Conservation (phyloP, 345 rosid genomes). For the Murraya paniculata region DNA sequence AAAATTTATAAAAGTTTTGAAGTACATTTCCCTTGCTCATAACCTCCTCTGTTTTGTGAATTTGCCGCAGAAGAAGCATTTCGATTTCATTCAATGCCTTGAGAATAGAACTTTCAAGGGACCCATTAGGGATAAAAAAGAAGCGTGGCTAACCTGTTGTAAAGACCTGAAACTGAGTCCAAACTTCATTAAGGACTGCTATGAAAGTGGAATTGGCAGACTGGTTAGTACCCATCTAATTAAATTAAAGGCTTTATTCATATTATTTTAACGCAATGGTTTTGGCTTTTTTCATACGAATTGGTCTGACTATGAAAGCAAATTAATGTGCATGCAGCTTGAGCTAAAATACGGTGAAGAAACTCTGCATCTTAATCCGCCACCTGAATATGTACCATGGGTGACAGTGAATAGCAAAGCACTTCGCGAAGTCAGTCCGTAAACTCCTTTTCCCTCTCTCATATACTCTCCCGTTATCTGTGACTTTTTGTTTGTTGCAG, state of each 20-base stretch:
- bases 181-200: conserved; percentile 35
- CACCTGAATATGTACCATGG: conserved; percentile 49
- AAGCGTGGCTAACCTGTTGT: conserved; percentile 34
- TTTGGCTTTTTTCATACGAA: too few relatives aligned
- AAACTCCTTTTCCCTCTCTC: background rate
- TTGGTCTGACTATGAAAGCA: background rate
- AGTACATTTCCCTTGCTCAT: background rate
- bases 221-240: conserved; percentile 21
- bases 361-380: conserved; percentile 36
- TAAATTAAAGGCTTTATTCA: too few relatives aligned
- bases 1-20: background rate
- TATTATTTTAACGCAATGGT: too few relatives aligned
- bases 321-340: conserved; percentile 22
- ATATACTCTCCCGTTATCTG: background rate
- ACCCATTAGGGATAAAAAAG: background rate
- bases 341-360: conserved; percentile 29
- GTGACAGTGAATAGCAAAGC: conserved; percentile 38
- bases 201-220: conserved; percentile 37
- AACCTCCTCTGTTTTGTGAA: background rate
- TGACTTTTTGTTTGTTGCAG: conserved; percentile 17
- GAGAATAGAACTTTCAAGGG: conserved; percentile 5
- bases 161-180: conserved; percentile 4
- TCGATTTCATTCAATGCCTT: conserved; percentile 42
- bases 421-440: conserved; percentile 26
- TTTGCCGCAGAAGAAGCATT: conserved; percentile 41